Base-by-base conservation (phyloP, 495 filamentous ascomycete genomes). In the Hypoxylon trugodes region DNA sequence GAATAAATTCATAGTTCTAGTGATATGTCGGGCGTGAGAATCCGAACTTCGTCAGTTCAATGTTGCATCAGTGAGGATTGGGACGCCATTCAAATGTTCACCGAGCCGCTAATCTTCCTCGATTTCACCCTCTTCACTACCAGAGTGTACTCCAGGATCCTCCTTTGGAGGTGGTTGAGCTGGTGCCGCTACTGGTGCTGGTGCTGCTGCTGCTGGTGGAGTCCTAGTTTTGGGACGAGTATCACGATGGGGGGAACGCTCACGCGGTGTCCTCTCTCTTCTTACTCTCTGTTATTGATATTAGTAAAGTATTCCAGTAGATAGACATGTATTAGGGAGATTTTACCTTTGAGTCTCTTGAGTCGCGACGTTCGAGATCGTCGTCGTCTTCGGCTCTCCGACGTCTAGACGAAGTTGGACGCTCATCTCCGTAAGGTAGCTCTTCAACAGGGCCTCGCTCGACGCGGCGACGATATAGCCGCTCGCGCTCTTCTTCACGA, bases 121-220 rank as follows among this genome's bases (percentile, higher is more conserved):
- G 65, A 98, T 97, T 79, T 98, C 95, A 21, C 95, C 95, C 76
- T 98, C 95, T 76, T 98, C 95, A 67, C 95, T 98, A 28, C 96
- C 95, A 33, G 88, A 90, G 69, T 89, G 87, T 16, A 91, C 84
- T 40, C 72, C 75, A 1, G 84, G 80, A 54, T 93, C 89, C 58
- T 91, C 84, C 65, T 87, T 84, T 22, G 78, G 77, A 18, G 77
- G 76, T 18, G 78, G 62, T 37, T 77, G 73, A 37, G 76, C 69
- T 37, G 77, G 76, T 43, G 77, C 28, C 10, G 28, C 28, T 30
- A 10, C 28, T 30, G 28, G 5, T 30, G 21, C 28, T 40, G 77
- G 5, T 30, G 28, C 28, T 30, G 28, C 28, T 30, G 21, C 28
- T 40, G 77, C 77, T 45, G 78, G 73, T 43, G 77, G 77, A 19